Evolutionary conservation across 305 asterid genomes (phyloP).

Genomic region (Solanum hybrid): DNA sequence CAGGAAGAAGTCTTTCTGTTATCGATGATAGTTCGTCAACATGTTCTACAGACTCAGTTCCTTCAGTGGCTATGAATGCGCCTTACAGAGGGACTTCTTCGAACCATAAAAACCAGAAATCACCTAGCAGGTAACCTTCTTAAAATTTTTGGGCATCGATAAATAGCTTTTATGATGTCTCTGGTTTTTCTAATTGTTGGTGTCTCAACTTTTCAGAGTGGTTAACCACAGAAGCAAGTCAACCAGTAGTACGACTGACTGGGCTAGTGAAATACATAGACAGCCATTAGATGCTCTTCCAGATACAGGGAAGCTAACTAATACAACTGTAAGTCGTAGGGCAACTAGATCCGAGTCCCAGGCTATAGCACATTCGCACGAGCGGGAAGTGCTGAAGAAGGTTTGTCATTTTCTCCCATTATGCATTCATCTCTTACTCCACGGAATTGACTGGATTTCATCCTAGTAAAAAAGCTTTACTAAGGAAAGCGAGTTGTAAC

Average conservation of each 20-base stretch:
- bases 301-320: constrained; percentile 27
- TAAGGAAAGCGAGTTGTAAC: not conserved
- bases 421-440: constrained; percentile 5
- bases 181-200: not conserved
- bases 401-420: constrained; percentile 28
- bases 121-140: constrained; percentile 49
- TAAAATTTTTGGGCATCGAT: not conserved
- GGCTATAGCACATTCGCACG: constrained; percentile 19
- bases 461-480: not conserved
- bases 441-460: not conserved
- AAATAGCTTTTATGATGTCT: not conserved
- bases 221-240: constrained; percentile 41
- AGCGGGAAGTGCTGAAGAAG: constrained; percentile 35
- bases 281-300: constrained; percentile 33
- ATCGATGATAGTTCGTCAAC: constrained; percentile 81
- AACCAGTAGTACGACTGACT: constrained; percentile 27
- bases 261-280: constrained; percentile 37
- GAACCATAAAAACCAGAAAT: constrained; percentile 39
- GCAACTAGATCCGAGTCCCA: constrained; percentile 25
- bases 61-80: constrained; percentile 38
- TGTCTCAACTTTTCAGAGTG: constrained; percentile 28
- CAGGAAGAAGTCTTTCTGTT: constrained; percentile 36
- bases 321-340: constrained; percentile 27
- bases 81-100: constrained; percentile 36
- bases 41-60: constrained; percentile 71